Percentiles rank a stretch among this genome's conserved stretches.
These are phyloP conservation scores for Corymbia maculata DNA, from an alignment of 345 rosid species.

Conservation along the genomic window DNA sequence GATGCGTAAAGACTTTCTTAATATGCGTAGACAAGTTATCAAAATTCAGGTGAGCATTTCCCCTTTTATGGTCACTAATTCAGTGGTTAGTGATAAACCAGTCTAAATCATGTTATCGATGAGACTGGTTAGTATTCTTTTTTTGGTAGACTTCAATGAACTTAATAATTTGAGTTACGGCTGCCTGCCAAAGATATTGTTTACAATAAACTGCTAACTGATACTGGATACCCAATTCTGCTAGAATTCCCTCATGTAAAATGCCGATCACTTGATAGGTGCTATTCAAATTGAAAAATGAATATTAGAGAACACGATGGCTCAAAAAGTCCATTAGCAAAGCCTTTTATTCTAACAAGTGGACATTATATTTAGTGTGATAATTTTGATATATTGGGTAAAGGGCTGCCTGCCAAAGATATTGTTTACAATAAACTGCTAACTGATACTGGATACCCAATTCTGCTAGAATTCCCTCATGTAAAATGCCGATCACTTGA, in stretches of 20 bases:
- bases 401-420: not conserved
- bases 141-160: not conserved
- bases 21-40: conserved; percentile 63
- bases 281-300: not conserved
- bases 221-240: not conserved
- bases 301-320: not conserved
- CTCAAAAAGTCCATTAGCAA: not conserved
- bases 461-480: not conserved
- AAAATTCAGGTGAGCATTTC: conserved; percentile 64
- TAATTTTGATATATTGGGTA: not conserved
- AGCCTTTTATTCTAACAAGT: not conserved
- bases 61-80: not conserved
- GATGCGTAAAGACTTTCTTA: conserved; percentile 54
- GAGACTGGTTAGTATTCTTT: not conserved
- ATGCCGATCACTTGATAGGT: not conserved
- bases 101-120: not conserved
- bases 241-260: not conserved
- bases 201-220: not conserved
- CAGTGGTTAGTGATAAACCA: not conserved
- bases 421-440: not conserved
- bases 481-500: not conserved
- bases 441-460: not conserved
- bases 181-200: not conserved
- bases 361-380: not conserved
- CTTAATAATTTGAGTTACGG: not conserved